Base-by-base conservation (phyloP, 2,329 filamentous ascomycete species). In the Fusarium secorum region DNA sequence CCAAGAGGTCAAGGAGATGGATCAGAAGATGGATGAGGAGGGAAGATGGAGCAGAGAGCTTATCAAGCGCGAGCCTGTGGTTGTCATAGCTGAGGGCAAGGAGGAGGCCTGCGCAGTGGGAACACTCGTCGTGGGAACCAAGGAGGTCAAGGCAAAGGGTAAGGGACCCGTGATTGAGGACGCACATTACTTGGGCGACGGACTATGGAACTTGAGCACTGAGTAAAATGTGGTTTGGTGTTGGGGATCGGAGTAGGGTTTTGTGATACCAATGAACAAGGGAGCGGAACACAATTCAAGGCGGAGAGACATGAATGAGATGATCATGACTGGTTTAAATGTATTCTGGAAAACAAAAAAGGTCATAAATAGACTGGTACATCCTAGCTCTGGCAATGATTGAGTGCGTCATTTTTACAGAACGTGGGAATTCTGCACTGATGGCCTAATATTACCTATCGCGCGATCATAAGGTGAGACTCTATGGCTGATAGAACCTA, bases 161-260 rank as follows among this genome's bases (percentile, higher is more conserved):
- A 98, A 98, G 84, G 96, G 96, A 0, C 93, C 95, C 10, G 96
- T 95, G 20, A 93, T 98, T 74, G 95, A 98, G 84, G 92, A 94
- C 67, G 93, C 93, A 35, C 96, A 99, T 86, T 98, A 91, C 83
- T 80, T 98, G 58, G 96, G 96, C 0, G 96, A 99, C 85, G 96
- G 95, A 22, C 83, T 99, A 75, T 99, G 96, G 96, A 93, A 87
- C 75, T 79, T 97, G 68, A 78, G 74, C 28, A 80, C 84, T 24
- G 85, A 88, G n/a, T 88, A 79, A 70, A 42, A 36, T 10, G 54
- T 9, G 15, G 13, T 14, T 15, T 32, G n/a, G 28, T 44, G 52
- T 42, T 44, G 28, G 45, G 44, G 39, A 39, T 36, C 46, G 44
- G 49, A 58, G 45, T 44, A 52, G 52, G 46, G 54, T 56, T 53